Percentiles rank a stretch among this genome's conserved stretches.
phyloP scores from a whole-genome alignment of 768 basidiomycete species.

The Panus rudis region DNA sequence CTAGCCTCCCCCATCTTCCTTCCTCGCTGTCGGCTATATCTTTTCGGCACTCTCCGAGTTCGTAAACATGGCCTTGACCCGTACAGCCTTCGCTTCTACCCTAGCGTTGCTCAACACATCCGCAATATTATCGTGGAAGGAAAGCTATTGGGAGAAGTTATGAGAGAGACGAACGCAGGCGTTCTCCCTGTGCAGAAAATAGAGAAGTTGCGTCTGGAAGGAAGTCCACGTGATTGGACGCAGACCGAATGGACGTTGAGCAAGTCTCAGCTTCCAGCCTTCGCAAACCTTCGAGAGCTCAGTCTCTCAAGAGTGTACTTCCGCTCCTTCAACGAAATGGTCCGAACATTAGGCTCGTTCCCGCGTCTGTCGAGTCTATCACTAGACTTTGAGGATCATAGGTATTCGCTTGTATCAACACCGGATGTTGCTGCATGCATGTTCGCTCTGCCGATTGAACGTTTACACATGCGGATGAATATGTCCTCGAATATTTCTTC shows the following conservation, averaged over 20 bases:
- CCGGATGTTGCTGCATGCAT: neutral
- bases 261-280: slow-evolving; percentile 2
- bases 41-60: slow-evolving; percentile 7
- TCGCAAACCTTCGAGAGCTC: slow-evolving; percentile 2
- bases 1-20: slow-evolving; percentile 6
- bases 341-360: neutral
- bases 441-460: neutral
- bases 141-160: slow-evolving; percentile 5
- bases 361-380: neutral
- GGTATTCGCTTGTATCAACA: neutral
- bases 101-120: slow-evolving; percentile 4
- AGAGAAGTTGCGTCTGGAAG: slow-evolving; percentile 1
- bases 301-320: slow-evolving; percentile 3
- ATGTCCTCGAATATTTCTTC: neutral
- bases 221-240: neutral
- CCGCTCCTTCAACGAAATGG: slow-evolving; percentile 2
- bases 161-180: slow-evolving; percentile 2
- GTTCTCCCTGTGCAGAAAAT: slow-evolving; percentile 2
- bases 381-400: slow-evolving; percentile 3
- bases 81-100: slow-evolving; percentile 7
- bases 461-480: neutral
- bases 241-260: neutral
- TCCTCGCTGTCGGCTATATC: slow-evolving; percentile 7
- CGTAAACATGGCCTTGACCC: slow-evolving; percentile 8
- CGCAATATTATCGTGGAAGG: slow-evolving; percentile 3